Percentiles rank a stretch among this genome's conserved stretches.
Evolutionary conservation across 768 basidiomycete species (phyloP).

Genomic region (Mycena albidolilacea): DNA sequence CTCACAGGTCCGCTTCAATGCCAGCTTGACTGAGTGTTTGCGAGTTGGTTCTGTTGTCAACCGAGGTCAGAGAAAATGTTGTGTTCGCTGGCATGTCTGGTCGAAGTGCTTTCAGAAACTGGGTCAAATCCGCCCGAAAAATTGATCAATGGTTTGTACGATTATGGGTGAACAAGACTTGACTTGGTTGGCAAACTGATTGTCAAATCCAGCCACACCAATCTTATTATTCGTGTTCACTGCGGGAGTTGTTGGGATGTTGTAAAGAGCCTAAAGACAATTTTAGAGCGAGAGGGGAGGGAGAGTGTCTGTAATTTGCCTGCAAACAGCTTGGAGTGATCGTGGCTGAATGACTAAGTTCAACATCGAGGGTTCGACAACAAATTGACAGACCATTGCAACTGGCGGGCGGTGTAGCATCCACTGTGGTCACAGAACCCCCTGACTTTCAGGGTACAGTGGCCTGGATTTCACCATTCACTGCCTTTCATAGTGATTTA

Average conservation of each 20-base stretch:
- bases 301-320: slow-evolving; percentile 16
- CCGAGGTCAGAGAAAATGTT: slow-evolving; percentile 39
- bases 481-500: no score
- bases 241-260: slow-evolving; percentile 40
- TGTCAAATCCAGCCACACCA: slow-evolving; percentile 41
- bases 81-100: slow-evolving; percentile 44
- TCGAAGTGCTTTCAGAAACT: slow-evolving; percentile 40
- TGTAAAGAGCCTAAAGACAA: slow-evolving; percentile 42
- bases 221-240: slow-evolving; percentile 39
- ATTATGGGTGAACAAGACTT: slow-evolving; percentile 2
- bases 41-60: slow-evolving; percentile 45
- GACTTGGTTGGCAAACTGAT: slow-evolving; percentile 42
- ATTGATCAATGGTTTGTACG: not conserved
- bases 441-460: no score
- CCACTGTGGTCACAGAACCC: no score
- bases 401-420: slow-evolving; percentile 21
- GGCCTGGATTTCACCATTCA: no score
- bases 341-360: slow-evolving; percentile 12
- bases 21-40: slow-evolving; percentile 43
- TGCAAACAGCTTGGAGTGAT: slow-evolving; percentile 45
- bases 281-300: not conserved
- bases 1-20: slow-evolving; percentile 41
- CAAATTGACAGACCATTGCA: slow-evolving; percentile 12
- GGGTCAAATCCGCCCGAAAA: slow-evolving; percentile 30
- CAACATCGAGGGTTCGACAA: slow-evolving; percentile 1